Conservation (phyloP, 75 land plant genomes). For the Gnetum montanum region DNA sequence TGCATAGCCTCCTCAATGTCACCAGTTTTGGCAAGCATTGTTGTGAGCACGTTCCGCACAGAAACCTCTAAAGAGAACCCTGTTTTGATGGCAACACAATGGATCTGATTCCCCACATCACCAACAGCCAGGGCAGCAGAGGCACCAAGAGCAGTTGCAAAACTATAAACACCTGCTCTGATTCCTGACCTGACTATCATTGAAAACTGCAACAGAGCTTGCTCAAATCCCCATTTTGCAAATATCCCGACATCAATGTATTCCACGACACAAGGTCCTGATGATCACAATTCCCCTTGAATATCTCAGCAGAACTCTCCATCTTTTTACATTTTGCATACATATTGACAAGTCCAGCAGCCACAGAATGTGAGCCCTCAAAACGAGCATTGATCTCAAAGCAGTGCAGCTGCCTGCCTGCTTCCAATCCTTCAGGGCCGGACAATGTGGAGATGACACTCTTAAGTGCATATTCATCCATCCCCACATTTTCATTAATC, state of each 20-base stretch:
- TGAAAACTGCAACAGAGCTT: conserved; percentile 28
- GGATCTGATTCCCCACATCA: conserved; percentile 27
- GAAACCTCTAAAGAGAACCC: conserved; percentile 22
- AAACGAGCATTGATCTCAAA: too few relatives aligned
- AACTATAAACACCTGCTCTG: conserved; percentile 44
- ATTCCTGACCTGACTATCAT: conserved; percentile 25
- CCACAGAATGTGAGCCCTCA: too few relatives aligned
- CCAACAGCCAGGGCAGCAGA: conserved; percentile 24
- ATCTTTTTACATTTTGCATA: too few relatives aligned
- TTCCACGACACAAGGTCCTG: conserved; percentile 68
- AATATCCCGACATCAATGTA: conserved; percentile 36
- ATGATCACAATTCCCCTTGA: too few relatives aligned
- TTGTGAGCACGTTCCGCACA: conserved; percentile 48
- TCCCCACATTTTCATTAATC: conserved; percentile 5
- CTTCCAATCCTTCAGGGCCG: too few relatives aligned
- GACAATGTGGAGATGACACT: too few relatives aligned
- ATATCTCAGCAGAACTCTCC: conserved; percentile 26
- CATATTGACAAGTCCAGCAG: too few relatives aligned
- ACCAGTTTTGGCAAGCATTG: conserved; percentile 46
- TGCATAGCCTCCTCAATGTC: conserved; percentile 19
- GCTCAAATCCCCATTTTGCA: conserved; percentile 18
- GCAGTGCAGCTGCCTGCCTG: too few relatives aligned
- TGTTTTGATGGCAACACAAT: conserved; percentile 19
- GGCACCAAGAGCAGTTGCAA: conserved; percentile 36
- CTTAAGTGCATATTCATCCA: too few relatives aligned